phyloP scores from a whole-genome alignment of 306 rosid genomes.

The Begonia loranthoides region DNA sequence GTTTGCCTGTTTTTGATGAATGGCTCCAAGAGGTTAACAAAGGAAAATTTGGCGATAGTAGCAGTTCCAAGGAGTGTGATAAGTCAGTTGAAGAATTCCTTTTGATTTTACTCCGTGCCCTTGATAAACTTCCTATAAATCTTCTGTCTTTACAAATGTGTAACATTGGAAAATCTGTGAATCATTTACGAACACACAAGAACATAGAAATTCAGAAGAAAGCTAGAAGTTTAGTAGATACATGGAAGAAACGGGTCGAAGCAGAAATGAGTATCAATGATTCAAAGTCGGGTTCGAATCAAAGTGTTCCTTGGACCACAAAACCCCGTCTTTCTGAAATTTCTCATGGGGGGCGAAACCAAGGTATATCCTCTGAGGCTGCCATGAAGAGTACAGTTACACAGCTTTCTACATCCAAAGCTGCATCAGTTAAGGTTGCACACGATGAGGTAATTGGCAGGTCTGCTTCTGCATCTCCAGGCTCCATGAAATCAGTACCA shows the following conservation, averaged over 20 bases:
- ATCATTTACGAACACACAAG: conserved; percentile 61
- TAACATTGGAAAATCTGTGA: conserved; percentile 84
- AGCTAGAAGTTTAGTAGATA: conserved; percentile 75
- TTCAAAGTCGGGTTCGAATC: conserved; percentile 44
- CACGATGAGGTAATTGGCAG: conserved; percentile 39
- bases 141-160: conserved; percentile 73
- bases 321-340: conserved; percentile 40
- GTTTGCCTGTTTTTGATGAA: conserved; percentile 69
- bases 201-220: conserved; percentile 85
- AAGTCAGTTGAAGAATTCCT: conserved; percentile 79
- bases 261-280: conserved; percentile 80
- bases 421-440: conserved; percentile 36
- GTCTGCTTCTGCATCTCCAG: conserved; percentile 46
- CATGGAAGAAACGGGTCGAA: conserved; percentile 86
- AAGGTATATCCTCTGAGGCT: conserved; percentile 44
- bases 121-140: conserved; percentile 85
- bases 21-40: conserved; percentile 92
- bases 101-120: conserved; percentile 67
- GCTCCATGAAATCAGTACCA: conserved; percentile 32
- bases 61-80: conserved; percentile 37
- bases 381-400: conserved; percentile 36
- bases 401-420: conserved; percentile 39
- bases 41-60: conserved; percentile 56
- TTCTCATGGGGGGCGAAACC: conserved; percentile 53
- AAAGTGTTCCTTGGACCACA: conserved; percentile 47